Percentiles rank a stretch among this genome's conserved stretches.
These are phyloP conservation scores for Penstemon davidsonii DNA, from an alignment of 257 asterid genomes.

Conservation along the genomic window DNA sequence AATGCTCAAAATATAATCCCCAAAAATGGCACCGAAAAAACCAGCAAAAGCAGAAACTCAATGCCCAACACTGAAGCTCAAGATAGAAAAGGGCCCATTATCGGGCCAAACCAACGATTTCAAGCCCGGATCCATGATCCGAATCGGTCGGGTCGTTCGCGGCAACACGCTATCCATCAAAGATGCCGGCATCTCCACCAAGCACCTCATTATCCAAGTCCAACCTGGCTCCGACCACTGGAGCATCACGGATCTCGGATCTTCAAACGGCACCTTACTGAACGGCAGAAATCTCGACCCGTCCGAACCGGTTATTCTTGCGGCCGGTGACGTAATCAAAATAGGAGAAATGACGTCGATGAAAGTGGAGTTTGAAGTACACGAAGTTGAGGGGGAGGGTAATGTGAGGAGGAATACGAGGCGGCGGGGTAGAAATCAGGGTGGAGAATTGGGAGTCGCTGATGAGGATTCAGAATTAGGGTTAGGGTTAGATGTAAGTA, in stretches of 20 bases:
- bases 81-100: conserved; percentile 59
- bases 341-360: conserved; percentile 75
- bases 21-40: conserved; percentile 38
- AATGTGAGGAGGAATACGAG: conserved; percentile 40
- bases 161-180: conserved; percentile 68
- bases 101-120: conserved; percentile 47
- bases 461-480: conserved; percentile 48
- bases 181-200: conserved; percentile 76
- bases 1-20: too few species aligned
- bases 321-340: conserved; percentile 51
- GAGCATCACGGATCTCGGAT: conserved; percentile 61
- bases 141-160: conserved; percentile 63
- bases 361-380: conserved; percentile 34
- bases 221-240: conserved; percentile 36
- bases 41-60: conserved; percentile 26
- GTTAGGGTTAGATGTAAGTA: conserved; percentile 9
- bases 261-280: conserved; percentile 72
- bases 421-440: conserved; percentile 36
- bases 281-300: conserved; percentile 44
- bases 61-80: conserved; percentile 45
- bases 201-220: conserved; percentile 51
- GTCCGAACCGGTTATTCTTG: conserved; percentile 32
- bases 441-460: conserved; percentile 34
- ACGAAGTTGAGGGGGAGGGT: conserved; percentile 12
- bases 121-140: conserved; percentile 44